These are phyloP conservation scores for Leccinum subgranulosum DNA, from an alignment of 768 basidiomycete species.

Conservation along the genomic window DNA sequence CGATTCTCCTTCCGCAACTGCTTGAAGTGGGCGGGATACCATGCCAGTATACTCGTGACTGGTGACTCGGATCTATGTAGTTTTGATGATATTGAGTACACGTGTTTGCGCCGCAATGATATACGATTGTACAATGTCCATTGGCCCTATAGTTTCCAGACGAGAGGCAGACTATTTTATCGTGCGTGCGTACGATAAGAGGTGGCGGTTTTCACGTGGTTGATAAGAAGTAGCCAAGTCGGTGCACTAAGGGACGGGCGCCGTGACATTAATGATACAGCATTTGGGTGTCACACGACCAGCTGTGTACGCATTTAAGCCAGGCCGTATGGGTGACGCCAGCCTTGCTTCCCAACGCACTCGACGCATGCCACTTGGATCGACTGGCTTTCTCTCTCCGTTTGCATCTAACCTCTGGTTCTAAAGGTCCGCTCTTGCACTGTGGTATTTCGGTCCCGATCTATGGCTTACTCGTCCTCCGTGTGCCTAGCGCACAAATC, in stretches of 20 bases:
- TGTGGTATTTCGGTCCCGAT: not conserved
- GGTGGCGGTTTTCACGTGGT: not conserved
- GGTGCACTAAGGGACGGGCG: not conserved
- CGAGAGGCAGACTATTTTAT: conserved; percentile 5
- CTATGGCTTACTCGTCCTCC: not conserved
- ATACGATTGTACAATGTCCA: not conserved
- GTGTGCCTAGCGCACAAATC: not conserved
- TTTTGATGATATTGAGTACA: not conserved
- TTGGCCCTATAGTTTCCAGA: not conserved
- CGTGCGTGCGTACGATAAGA: not conserved
- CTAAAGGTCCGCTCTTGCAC: conserved; percentile 2
- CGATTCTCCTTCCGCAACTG: conserved; percentile 16
- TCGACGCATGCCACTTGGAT: not conserved
- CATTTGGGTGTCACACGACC: not conserved
- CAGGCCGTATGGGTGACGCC: conserved; percentile 1
- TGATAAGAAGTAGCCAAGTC: not conserved
- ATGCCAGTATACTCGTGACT: not conserved
- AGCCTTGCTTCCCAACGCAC: not conserved
- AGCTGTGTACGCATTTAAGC: not conserved
- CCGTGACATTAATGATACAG: conserved; percentile 4
- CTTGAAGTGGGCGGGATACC: conserved; percentile 11
- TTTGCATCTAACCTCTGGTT: not conserved
- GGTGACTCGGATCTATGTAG: too few species aligned
- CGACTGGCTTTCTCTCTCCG: not conserved
- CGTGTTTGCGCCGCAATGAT: not conserved